Evolutionary conservation across 805 yeast genomes (phyloP).

Genomic region (Candida coquimbonensis): DNA sequence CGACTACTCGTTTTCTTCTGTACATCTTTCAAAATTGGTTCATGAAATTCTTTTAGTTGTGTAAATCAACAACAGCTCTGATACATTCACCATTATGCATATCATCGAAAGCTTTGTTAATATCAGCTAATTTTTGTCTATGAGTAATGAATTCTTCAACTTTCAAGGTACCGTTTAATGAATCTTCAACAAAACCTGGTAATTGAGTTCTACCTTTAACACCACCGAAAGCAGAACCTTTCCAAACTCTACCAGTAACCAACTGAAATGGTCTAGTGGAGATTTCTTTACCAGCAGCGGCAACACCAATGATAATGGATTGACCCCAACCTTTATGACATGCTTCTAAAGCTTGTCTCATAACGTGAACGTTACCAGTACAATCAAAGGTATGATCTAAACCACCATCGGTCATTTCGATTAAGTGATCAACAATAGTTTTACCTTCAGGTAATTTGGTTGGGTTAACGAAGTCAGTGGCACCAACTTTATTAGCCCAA

Average conservation of each 20-base stretch:
- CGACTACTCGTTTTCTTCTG: neutral
- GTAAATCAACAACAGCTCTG: slow-evolving; percentile 73
- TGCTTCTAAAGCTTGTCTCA: slow-evolving; percentile 95
- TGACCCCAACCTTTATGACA: slow-evolving; percentile 99
- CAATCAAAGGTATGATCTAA: slow-evolving; percentile 95
- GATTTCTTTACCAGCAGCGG: slow-evolving; percentile 96
- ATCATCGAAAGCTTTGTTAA: slow-evolving; percentile 88
- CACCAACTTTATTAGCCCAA: slow-evolving; percentile 89
- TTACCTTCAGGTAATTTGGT: slow-evolving; percentile 67
- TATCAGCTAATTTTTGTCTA: slow-evolving; percentile 67
- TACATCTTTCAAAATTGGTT: neutral
- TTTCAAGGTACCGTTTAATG: slow-evolving; percentile 71
- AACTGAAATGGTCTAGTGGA: slow-evolving; percentile 97
- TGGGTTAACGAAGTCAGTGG: slow-evolving; percentile 92
- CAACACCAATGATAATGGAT: slow-evolving; percentile 93
- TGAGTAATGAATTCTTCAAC: slow-evolving; percentile 95
- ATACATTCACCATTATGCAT: slow-evolving; percentile 92
- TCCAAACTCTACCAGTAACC: slow-evolving; percentile 98
- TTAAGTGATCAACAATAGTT: slow-evolving; percentile 68
- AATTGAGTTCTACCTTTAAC: slow-evolving; percentile 95
- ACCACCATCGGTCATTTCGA: slow-evolving; percentile 95
- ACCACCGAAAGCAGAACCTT: slow-evolving; percentile 99
- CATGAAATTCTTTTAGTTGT: slow-evolving; percentile 12
- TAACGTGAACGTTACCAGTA: slow-evolving; percentile 91
- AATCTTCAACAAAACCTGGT: slow-evolving; percentile 84